Evolutionary conservation across 768 basidiomycete genomes (phyloP), one percentile per base, ranked within the genome.

Genomic region (Lactifluus rugatus): DNA sequence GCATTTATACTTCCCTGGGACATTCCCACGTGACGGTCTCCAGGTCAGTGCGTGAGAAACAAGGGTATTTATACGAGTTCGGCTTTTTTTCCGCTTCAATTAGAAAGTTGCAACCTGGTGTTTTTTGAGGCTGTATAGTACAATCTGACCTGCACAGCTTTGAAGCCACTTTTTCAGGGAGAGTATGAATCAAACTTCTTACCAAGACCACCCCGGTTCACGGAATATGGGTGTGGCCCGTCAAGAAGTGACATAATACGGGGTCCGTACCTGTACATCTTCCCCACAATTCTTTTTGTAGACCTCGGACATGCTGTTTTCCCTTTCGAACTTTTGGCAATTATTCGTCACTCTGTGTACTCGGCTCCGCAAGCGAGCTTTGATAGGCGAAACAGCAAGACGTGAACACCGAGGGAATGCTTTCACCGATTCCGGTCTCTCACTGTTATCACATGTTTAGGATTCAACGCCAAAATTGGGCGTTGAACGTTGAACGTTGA

Each of bases 71-170:
- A n/a, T n/a, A 28, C 28, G 7, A 28, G 28, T 28, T 3, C 4
- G 4, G 7, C 28, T 28, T 3, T 28, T 28, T 31, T 31, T 31
- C 2, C 28, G 1, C 63, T 64, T 69, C 59, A 73, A 39, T 7
- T 76, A 76, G 84, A 85, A 86, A 86, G 83, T 85, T 76, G 69
- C 77, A 86, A 59, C 84, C 83, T 83, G 74, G 73, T 70, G 81
- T 44, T 84, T 84, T 86, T 86, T 85, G 84, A 78, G 82, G 73
- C 48, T 44, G 31, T 28, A 34, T 44, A 50, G 44, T 23, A 11
- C 9, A 49, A 11, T 28, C 17, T n/a, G 5, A 60, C 49, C 54
- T 60, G 54, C 49, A 37, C 39, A 68, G 72, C 73, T 79, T 82
- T 86, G 84, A 74, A 75, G 71, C 25, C 17, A 17, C 8, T 67